A percentile compares a stretch with the other conserved stretches of the same genome.
Conservation (phyloP, 2,329 filamentous ascomycete genomes). For the Sporothrix curviconia region DNA sequence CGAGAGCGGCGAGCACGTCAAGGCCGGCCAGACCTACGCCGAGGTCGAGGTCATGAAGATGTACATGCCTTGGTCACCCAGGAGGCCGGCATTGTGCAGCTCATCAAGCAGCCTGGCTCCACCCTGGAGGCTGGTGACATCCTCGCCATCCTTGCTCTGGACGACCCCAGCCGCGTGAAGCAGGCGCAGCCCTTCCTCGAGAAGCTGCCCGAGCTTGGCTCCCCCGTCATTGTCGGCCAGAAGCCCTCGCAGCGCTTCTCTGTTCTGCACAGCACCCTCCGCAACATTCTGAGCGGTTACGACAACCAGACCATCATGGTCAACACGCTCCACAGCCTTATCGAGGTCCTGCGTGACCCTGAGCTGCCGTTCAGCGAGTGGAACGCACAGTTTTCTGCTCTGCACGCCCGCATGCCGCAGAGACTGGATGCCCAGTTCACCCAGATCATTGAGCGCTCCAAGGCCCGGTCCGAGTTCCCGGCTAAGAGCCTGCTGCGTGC, state of each 20-base stretch:
- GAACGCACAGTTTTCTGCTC: constrained; percentile 88
- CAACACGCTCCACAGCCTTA: constrained; percentile 74
- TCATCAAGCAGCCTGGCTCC: constrained; percentile 99
- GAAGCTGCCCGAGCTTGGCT: constrained; percentile 79
- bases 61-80: constrained; percentile 98
- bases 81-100: constrained; percentile 92
- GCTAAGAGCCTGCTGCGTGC: constrained; percentile 80
- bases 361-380: constrained; percentile 95
- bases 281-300: constrained; percentile 85
- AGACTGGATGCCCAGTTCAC: constrained; percentile 79
- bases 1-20: constrained; percentile 89
- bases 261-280: constrained; percentile 68
- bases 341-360: constrained; percentile 81
- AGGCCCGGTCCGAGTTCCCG: constrained; percentile 78
- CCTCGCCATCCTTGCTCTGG: constrained; percentile 89
- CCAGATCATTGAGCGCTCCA: constrained; percentile 79
- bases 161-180: constrained; percentile 94
- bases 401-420: constrained; percentile 95
- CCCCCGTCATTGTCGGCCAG: constrained; percentile 78
- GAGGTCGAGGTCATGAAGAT: constrained; percentile 99
- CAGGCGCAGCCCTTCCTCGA: constrained; percentile 90
- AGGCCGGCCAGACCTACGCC: constrained; percentile 85
- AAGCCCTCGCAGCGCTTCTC: constrained; percentile 88
- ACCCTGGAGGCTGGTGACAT: constrained; percentile 97
- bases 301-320: constrained; percentile 98